Percentiles rank a stretch among this genome's conserved stretches.
phyloP scores from a whole-genome alignment of 2,329 filamentous ascomycete species.

The Microdochium trichocladiopsis region DNA sequence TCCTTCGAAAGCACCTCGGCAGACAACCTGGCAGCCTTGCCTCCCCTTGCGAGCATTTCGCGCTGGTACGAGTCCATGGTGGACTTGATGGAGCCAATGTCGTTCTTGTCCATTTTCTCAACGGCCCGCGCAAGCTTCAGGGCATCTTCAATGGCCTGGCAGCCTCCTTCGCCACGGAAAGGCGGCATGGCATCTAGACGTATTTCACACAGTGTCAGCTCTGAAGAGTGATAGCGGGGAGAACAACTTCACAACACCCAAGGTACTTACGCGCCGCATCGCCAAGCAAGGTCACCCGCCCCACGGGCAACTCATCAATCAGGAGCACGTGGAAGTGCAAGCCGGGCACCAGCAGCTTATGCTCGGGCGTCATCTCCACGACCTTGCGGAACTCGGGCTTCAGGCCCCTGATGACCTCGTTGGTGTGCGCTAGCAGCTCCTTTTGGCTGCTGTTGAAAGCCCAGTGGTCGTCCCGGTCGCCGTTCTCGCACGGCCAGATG shows the following conservation, averaged over 20 bases:
- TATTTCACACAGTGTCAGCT: neutral
- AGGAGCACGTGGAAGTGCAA: neutral
- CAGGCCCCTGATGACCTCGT: neutral
- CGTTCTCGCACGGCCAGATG: conserved; percentile 9
- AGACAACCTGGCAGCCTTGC: neutral
- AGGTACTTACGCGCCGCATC: conserved; percentile 1
- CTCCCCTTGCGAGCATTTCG: neutral
- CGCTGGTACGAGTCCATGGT: neutral
- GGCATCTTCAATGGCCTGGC: neutral
- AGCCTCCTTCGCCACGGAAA: neutral
- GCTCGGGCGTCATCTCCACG: neutral
- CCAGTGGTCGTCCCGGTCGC: conserved; percentile 25
- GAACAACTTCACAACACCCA: no score
- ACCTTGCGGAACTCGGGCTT: neutral
- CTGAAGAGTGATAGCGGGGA: neutral
- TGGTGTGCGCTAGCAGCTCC: neutral
- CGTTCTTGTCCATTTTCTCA: neutral
- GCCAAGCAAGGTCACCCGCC: neutral
- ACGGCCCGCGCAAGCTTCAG: neutral
- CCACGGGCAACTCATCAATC: neutral
- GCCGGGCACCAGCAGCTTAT: neutral
- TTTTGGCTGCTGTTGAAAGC: conserved; percentile 4
- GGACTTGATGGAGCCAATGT: neutral
- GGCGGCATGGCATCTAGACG: neutral
- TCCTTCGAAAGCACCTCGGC: neutral